Base-by-base conservation (phyloP, 192 early-diverging fungal species). In the Backusella australiensis region DNA sequence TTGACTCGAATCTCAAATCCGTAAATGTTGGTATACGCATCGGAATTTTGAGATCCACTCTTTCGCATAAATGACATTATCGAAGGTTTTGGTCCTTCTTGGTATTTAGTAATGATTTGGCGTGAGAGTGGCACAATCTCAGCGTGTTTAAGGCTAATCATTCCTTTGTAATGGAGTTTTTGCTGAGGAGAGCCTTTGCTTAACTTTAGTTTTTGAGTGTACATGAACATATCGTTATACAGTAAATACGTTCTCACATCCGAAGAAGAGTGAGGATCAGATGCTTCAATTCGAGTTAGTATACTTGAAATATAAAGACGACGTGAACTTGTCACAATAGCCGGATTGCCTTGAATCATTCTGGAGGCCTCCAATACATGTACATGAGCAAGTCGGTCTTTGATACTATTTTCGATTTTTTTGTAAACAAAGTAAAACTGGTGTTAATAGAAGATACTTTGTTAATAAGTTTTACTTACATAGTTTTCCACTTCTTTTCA, bases 141-240 rank as follows among this genome's bases (percentile, higher is more conserved):
- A 12, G 72, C n/a, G n/a, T 74, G 49, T 7, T 39, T 56, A 19
- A 74, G 38, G 26, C 34, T 26, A 38, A 74, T 36, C 34, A 32
- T 39, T 12, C 53, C 72, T 38, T 74, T 74, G 35, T 65, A 74
- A 12, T 41, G 52, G 0, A 63, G 35, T 15, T 65, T 59, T 23
- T n/a, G 23, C 7, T 39, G 8, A 26, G 49, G n/a, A 38, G 8
- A 26, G 11, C 2, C 12, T 12, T 29, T 63, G 12, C 23, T 26
- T 29, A 14, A 23, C 8, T 63, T 63, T 12, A 63, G 12, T 63
- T 63, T 63, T 63, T 63, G 56, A 8, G 23, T 63, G n/a, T 26
- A 63, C 56, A 72, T 34, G 0, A 72, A 44, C 70, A 72, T 49
- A 23, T 72, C 70, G 23, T 72, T 72, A 32, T 72, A 72, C 1